Evolutionary conservation across 139 green algal species (phyloP), one percentile per base, ranked within the genome.

Genomic region (Chlorella sp.): DNA sequence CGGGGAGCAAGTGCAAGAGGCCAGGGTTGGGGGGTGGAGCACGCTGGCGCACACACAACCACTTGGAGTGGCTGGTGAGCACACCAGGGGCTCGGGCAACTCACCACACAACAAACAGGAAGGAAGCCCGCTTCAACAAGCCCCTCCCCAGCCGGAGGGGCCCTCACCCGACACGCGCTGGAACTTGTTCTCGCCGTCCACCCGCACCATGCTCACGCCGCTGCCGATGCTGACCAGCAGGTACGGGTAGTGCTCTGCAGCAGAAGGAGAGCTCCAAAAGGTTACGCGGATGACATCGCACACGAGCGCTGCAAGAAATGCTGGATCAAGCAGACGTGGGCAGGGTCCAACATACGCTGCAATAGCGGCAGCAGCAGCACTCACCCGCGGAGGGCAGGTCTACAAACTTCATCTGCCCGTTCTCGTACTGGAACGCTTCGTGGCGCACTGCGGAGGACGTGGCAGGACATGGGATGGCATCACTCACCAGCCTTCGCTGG

Each of bases 201-300:
- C 95, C 86, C 98, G 95, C 70, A 99, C 90, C 85, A 99, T 97
- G 90, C 91, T 96, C 11, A 99, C 97, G 6, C 97, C 97, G 24
- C 90, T 96, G 32, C 97, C 97, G 73, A 99, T 99, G 90, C 98
- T 99, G 82, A 99, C 97, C 69, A 99, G 93, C 17, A 99, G 92
- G 90, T 99, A 99, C 16, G 97, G 97, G 86, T 97, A 99, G 67
- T 97, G 87, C 40, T 95, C 91, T 22, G 32, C 70, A n/a, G 5
- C 7, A 17, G 46, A 11, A 11, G 46, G 51, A 16, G 14, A 60
- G 51, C 51, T 26, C 46, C 7, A 54, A 7, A 54, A 11, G 8
- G 11, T 7, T 54, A 11, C 46, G 8, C 11, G 46, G 7, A 16
- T 20, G 51, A 60, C 13, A 16, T 16, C 22, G 51, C 51, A 60